Conservation (phyloP, 2,329 filamentous ascomycete genomes). For the Chlorencoelia australis region DNA sequence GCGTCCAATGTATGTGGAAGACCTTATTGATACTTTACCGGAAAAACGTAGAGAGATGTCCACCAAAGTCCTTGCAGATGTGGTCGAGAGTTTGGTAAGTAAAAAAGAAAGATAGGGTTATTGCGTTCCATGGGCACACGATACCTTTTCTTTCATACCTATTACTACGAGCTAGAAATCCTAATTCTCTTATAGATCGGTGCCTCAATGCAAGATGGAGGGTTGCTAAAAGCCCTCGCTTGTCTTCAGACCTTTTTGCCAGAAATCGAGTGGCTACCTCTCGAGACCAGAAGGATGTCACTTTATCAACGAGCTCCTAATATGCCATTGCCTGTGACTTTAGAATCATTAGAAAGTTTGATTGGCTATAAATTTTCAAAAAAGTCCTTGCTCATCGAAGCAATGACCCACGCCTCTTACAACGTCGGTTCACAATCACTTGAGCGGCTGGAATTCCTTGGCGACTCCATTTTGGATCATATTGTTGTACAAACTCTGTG, state of each 20-base stretch:
- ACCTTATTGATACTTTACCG: conserved; percentile 26
- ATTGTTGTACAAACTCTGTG: conserved; percentile 55
- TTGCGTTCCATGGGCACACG: too few species aligned
- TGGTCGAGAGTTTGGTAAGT: conserved; percentile 81
- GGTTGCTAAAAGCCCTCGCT: conserved; percentile 47
- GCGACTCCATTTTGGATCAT: conserved; percentile 75
- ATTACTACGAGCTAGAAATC: too few species aligned
- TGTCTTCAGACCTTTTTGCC: conserved; percentile 60
- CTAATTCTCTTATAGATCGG: too few species aligned
- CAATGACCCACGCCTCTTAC: conserved; percentile 66
- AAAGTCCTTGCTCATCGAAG: conserved; percentile 61
- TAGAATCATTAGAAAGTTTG: conserved; percentile 47
- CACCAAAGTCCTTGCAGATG: conserved; percentile 75
- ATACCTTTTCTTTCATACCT: too few species aligned
- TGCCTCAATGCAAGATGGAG: conserved; percentile 60
- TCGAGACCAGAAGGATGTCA: conserved; percentile 31
- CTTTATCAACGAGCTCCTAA: conserved; percentile 35
- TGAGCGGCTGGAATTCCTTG: conserved; percentile 79
- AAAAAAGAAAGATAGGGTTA: too few species aligned
- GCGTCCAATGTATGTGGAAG: conserved; percentile 51
- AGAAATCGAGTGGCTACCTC: conserved; percentile 43
- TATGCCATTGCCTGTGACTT: conserved; percentile 29
- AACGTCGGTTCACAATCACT: conserved; percentile 38
- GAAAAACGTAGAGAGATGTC: conserved; percentile 37
- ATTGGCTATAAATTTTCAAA: conserved; percentile 64